Percentiles rank a stretch among this genome's conserved stretches.
phyloP scores from a whole-genome alignment of 2,329 filamentous ascomycete genomes.

The Fusarium sp. region DNA sequence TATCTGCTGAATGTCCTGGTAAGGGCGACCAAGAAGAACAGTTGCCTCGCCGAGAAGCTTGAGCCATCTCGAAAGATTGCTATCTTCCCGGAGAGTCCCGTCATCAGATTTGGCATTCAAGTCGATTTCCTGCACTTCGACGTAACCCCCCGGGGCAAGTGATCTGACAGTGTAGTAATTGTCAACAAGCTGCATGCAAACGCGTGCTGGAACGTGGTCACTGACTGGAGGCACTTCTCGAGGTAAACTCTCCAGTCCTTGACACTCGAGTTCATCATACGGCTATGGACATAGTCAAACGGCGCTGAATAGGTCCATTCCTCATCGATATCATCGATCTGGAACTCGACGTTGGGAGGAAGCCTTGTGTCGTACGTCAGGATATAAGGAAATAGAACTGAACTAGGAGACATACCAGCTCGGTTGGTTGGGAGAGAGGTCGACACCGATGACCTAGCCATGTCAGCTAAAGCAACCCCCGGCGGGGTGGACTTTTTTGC shows the following conservation, averaged over 20 bases:
- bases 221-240: not conserved
- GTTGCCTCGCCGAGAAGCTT: no score
- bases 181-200: not conserved
- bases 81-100: not conserved
- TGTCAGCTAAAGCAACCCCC: no score
- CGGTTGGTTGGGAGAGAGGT: not conserved
- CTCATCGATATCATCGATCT: not conserved
- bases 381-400: not conserved
- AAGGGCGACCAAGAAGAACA: no score
- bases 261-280: not conserved
- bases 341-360: not conserved
- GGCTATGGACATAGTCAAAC: not conserved
- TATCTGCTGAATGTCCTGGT: no score
- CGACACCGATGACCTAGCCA: no score
- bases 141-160: not conserved
- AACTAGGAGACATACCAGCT: not conserved
- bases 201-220: not conserved
- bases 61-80: no score
- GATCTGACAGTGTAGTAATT: not conserved
- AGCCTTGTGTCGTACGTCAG: not conserved
- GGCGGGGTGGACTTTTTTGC: no score
- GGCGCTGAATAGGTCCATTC: not conserved
- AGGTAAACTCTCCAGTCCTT: not conserved
- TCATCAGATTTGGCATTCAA: not conserved
- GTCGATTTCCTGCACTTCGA: not conserved